phyloP scores from a whole-genome alignment of 331 rosid species.

The Prunus yedoensis region DNA sequence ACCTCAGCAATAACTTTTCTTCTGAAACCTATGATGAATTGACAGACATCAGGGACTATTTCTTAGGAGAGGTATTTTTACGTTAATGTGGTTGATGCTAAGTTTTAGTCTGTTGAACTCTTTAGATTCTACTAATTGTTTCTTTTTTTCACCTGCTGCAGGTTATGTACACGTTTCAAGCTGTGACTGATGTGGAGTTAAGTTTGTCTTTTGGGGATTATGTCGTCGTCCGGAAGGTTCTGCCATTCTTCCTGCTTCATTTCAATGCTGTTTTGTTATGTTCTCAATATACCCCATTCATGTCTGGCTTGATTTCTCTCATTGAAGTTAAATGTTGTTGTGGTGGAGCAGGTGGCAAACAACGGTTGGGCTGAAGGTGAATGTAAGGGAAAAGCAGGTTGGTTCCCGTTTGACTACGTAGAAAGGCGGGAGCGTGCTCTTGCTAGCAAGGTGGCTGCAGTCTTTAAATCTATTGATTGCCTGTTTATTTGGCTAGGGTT shows the following conservation, averaged over 20 bases:
- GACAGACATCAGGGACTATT: constrained; percentile 67
- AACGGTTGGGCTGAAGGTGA: constrained; percentile 97
- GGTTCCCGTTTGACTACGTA: constrained; percentile 79
- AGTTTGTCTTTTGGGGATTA: constrained; percentile 75
- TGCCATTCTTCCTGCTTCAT: constrained; percentile 3
- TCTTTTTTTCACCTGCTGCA: constrained; percentile 18
- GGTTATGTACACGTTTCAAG: constrained; percentile 69
- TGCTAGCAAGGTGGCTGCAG: constrained; percentile 83
- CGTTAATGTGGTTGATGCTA: constrained; percentile 2
- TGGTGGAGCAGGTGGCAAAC: constrained; percentile 55
- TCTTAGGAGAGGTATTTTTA: constrained; percentile 79
- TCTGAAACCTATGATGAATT: constrained; percentile 59
- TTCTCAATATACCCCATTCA: not conserved
- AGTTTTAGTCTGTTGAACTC: constrained; percentile 12
- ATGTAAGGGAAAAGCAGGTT: constrained; percentile 88
- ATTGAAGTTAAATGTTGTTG: constrained; percentile 9
- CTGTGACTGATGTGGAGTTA: constrained; percentile 82
- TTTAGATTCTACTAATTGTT: constrained; percentile 3
- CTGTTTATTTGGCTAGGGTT: not conserved
- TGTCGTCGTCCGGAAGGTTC: constrained; percentile 78
- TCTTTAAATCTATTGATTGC: constrained; percentile 36
- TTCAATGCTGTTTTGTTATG: not conserved
- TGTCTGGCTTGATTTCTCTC: not conserved
- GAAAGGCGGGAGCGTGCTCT: constrained; percentile 84
- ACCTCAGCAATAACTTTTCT: constrained; percentile 67